Evolutionary conservation across 2,329 filamentous ascomycete genomes (phyloP).

Genomic region (Ceratocystis alfenasii): DNA sequence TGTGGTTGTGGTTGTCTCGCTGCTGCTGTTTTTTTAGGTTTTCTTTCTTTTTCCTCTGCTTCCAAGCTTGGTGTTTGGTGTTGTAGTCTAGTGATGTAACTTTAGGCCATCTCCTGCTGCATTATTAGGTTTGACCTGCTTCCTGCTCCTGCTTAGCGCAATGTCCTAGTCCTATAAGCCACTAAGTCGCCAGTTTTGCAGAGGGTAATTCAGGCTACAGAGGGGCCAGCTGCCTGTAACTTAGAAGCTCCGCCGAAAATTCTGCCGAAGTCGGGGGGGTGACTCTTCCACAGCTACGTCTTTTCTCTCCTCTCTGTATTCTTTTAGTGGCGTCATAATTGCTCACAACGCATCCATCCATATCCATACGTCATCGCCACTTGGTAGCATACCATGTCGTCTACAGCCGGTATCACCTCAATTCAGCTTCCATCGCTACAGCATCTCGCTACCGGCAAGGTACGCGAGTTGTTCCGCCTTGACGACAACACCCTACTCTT

Average conservation of each 20-base stretch:
- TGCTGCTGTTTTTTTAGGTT: no score
- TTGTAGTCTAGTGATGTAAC: no score
- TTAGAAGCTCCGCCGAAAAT: background rate
- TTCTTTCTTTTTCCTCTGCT: no score
- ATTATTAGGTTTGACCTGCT: no score
- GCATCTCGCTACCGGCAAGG: constrained; percentile 47
- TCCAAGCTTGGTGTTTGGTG: no score
- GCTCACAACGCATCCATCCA: constrained; percentile 1
- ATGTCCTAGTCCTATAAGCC: background rate
- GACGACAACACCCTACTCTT: constrained; percentile 56
- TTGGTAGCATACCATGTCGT: constrained; percentile 12
- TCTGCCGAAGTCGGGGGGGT: constrained; percentile 16
- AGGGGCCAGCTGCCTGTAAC: background rate
- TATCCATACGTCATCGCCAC: background rate
- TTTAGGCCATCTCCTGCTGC: no score
- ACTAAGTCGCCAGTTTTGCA: background rate
- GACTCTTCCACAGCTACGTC: constrained; percentile 15
- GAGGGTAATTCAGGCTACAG: background rate
- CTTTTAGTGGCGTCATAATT: constrained; percentile 1
- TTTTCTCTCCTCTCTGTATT: constrained; percentile 8
- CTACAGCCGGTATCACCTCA: constrained; percentile 26
- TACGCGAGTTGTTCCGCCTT: constrained; percentile 68
- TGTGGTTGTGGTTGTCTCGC: no score
- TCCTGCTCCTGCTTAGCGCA: background rate
- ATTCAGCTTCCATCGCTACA: constrained; percentile 29